These are phyloP conservation scores for Termitomyces sp. DNA, from an alignment of 768 basidiomycete species.

Conservation along the genomic window DNA sequence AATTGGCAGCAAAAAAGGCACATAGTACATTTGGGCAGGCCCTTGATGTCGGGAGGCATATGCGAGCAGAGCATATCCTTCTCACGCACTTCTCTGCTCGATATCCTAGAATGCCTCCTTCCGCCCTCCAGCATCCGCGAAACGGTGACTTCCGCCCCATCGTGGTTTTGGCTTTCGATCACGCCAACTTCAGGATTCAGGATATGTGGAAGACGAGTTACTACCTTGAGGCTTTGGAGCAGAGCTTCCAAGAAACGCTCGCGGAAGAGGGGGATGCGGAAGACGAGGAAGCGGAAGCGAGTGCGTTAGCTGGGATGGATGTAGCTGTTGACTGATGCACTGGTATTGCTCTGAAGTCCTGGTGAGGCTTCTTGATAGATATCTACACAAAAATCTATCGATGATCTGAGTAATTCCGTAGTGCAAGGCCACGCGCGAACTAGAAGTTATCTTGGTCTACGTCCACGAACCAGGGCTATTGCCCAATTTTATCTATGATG, in stretches of 20 bases:
- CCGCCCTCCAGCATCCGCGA: slow-evolving; percentile 22
- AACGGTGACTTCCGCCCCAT: slow-evolving; percentile 24
- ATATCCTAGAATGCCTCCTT: slow-evolving; percentile 81
- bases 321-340: slow-evolving; percentile 13
- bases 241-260: slow-evolving; percentile 47
- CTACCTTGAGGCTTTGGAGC: slow-evolving; percentile 69
- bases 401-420: neutral
- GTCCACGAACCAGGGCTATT: too few relatives aligned
- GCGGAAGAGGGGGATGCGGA: slow-evolving; percentile 38
- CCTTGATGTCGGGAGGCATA: slow-evolving; percentile 71
- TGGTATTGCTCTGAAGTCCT: neutral
- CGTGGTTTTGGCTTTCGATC: slow-evolving; percentile 80
- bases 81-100: slow-evolving; percentile 95
- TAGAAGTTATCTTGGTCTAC: too few relatives aligned
- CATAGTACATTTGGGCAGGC: slow-evolving; percentile 93
- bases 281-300: slow-evolving; percentile 22
- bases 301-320: slow-evolving; percentile 9
- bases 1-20: slow-evolving; percentile 67
- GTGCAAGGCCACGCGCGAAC: too few relatives aligned
- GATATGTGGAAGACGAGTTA: slow-evolving; percentile 84
- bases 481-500: too few relatives aligned
- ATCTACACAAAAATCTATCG: neutral
- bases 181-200: slow-evolving; percentile 62
- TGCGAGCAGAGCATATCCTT: slow-evolving; percentile 81
- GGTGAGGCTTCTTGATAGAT: neutral